Conservation (phyloP, 1,284 basidiomycete species). For the Cryptococcus sp. region DNA sequence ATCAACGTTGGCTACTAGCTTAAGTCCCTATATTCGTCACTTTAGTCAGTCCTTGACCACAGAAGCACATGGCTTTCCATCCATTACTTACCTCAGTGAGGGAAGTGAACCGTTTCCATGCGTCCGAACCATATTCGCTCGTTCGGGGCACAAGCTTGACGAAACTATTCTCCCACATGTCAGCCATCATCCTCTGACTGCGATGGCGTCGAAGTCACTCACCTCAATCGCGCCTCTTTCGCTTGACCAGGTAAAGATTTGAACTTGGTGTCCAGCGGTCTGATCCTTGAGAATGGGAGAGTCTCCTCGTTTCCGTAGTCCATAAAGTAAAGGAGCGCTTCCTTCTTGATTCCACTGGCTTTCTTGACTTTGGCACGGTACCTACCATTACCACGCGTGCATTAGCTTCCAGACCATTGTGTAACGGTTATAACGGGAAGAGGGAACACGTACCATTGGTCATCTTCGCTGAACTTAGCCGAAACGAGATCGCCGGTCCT, state of each 20-base stretch:
- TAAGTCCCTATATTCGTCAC: slow-evolving; percentile 60
- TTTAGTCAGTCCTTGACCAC: no score
- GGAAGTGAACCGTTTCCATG: slow-evolving; percentile 77
- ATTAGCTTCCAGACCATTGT: not conserved
- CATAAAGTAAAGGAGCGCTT: slow-evolving; percentile 53
- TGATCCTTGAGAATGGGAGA: slow-evolving; percentile 66
- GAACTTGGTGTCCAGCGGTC: slow-evolving; percentile 83
- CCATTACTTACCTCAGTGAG: slow-evolving; percentile 62
- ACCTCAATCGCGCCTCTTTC: slow-evolving; percentile 52
- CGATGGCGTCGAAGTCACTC: not conserved
- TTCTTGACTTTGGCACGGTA: slow-evolving; percentile 88
- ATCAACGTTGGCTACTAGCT: slow-evolving; percentile 87
- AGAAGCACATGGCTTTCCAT: no score
- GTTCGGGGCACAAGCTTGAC: slow-evolving; percentile 74
- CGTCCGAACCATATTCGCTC: slow-evolving; percentile 82
- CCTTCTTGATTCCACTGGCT: slow-evolving; percentile 75
- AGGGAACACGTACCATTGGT: slow-evolving; percentile 64
- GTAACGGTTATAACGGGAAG: not conserved
- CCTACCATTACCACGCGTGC: slow-evolving; percentile 13
- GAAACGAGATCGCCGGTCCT: slow-evolving; percentile 85
- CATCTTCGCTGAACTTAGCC: slow-evolving; percentile 66
- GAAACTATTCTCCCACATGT: slow-evolving; percentile 60
- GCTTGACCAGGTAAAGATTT: slow-evolving; percentile 73
- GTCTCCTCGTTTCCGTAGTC: slow-evolving; percentile 80
- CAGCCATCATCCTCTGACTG: no score